Conservation (phyloP, 352 stramenopile genomes). For the Pythium brachiatum region DNA sequence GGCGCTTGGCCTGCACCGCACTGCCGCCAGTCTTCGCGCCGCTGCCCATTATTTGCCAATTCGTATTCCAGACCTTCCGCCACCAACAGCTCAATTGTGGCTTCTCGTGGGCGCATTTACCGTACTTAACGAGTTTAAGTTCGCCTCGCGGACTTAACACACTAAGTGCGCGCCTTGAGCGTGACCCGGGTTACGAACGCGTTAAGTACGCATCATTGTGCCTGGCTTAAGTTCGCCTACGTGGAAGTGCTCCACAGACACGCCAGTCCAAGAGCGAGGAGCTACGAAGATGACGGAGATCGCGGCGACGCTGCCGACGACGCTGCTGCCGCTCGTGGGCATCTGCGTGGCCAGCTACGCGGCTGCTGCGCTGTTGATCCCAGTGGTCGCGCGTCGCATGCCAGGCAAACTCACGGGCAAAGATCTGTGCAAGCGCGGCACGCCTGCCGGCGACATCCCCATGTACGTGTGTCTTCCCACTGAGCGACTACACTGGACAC, state of each 20-base stretch:
- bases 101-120: not conserved
- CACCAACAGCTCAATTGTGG: slow-evolving; percentile 7
- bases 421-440: slow-evolving; percentile 93
- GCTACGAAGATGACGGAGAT: slow-evolving; percentile 14
- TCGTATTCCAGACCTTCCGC: no score
- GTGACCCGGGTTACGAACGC: not conserved
- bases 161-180: not conserved
- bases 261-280: not conserved
- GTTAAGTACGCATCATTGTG: not conserved
- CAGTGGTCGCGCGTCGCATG: slow-evolving; percentile 51
- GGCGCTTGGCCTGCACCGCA: slow-evolving; percentile 35
- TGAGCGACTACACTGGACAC: not conserved
- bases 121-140: not conserved
- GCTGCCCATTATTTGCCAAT: not conserved
- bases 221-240: slow-evolving; percentile 17
- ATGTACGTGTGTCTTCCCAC: slow-evolving; percentile 55
- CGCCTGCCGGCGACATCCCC: slow-evolving; percentile 76
- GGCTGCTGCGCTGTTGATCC: slow-evolving; percentile 63
- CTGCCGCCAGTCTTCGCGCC: slow-evolving; percentile 10
- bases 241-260: slow-evolving; percentile 20
- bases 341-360: slow-evolving; percentile 62
- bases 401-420: slow-evolving; percentile 87
- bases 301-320: slow-evolving; percentile 36
- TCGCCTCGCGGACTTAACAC: not conserved
- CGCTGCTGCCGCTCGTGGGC: slow-evolving; percentile 44